A percentile compares a stretch with the other conserved stretches of the same genome.
phyloP scores from a whole-genome alignment of 179 eudicot species.

The Beta macrorhiza region DNA sequence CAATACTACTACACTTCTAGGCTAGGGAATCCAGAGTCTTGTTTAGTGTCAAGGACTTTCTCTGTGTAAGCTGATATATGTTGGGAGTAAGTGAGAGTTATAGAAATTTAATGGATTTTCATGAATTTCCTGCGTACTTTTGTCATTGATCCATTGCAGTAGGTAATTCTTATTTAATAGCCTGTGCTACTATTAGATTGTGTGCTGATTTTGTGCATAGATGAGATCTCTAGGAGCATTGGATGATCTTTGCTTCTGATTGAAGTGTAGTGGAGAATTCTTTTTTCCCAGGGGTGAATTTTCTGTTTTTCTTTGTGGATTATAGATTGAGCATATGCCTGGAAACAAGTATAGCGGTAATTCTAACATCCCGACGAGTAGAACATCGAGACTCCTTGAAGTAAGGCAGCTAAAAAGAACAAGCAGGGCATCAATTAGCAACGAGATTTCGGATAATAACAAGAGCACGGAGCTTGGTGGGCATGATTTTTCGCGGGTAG shows the following conservation, averaged over 20 bases:
- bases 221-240: neutral
- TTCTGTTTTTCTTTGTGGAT: slow-evolving; percentile 5
- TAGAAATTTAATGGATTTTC: neutral
- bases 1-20: no score
- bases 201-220: slow-evolving; percentile 1
- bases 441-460: slow-evolving; percentile 46
- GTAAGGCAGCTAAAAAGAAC: slow-evolving; percentile 59
- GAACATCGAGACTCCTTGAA: slow-evolving; percentile 67
- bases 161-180: neutral
- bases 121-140: neutral
- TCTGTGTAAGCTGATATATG: slow-evolving; percentile 7
- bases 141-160: neutral
- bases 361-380: slow-evolving; percentile 54
- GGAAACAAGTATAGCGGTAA: slow-evolving; percentile 62
- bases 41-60: slow-evolving; percentile 8
- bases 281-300: neutral
- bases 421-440: slow-evolving; percentile 42
- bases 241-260: neutral
- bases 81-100: neutral
- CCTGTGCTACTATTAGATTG: slow-evolving; percentile 1
- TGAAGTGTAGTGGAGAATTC: neutral
- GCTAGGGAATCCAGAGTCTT: slow-evolving; percentile 35
- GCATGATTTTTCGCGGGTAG: slow-evolving; percentile 53
- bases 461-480: slow-evolving; percentile 42
- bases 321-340: slow-evolving; percentile 66